Conservation (phyloP, 208 protist species). For the Lotmaria passim region DNA sequence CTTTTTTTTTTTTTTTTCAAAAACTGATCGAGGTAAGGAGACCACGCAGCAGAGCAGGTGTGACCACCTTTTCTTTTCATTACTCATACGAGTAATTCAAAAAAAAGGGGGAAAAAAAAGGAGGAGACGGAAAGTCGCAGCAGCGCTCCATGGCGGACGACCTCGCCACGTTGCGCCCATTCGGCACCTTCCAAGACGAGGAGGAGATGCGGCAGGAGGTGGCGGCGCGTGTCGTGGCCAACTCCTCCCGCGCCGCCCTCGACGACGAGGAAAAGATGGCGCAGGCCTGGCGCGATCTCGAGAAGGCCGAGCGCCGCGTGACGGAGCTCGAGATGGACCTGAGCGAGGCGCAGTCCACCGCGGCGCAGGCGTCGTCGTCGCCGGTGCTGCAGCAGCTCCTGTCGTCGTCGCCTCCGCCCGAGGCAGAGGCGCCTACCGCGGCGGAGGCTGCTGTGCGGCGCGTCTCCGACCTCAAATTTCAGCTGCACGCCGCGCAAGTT, state of each 20-base stretch:
- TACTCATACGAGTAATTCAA: neutral
- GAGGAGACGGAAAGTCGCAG: neutral
- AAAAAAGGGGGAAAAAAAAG: neutral
- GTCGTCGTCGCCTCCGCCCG: neutral
- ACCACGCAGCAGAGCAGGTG: too few relatives aligned
- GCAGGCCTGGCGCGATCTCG: constrained; percentile 45
- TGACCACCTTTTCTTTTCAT: neutral
- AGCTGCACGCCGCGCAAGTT: constrained; percentile 42
- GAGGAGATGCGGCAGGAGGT: constrained; percentile 58
- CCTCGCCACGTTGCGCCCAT: constrained; percentile 33
- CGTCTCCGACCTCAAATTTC: constrained; percentile 37
- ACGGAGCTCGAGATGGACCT: constrained; percentile 32
- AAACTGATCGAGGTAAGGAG: too few relatives aligned
- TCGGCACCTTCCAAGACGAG: constrained; percentile 61
- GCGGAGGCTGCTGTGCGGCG: neutral
- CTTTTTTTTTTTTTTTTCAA: too few relatives aligned
- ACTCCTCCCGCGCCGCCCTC: constrained; percentile 33
- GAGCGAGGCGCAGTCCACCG: constrained; percentile 16
- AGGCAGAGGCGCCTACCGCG: neutral
- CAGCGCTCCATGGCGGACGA: constrained; percentile 45
- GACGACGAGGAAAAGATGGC: constrained; percentile 53
- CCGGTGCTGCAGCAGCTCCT: neutral
- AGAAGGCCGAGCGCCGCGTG: constrained; percentile 37
- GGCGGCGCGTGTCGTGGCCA: constrained; percentile 50
- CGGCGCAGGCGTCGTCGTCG: constrained; percentile 7